These are phyloP conservation scores for Aphanomyces invadans DNA, from an alignment of 352 stramenopile species.

Conservation along the genomic window DNA sequence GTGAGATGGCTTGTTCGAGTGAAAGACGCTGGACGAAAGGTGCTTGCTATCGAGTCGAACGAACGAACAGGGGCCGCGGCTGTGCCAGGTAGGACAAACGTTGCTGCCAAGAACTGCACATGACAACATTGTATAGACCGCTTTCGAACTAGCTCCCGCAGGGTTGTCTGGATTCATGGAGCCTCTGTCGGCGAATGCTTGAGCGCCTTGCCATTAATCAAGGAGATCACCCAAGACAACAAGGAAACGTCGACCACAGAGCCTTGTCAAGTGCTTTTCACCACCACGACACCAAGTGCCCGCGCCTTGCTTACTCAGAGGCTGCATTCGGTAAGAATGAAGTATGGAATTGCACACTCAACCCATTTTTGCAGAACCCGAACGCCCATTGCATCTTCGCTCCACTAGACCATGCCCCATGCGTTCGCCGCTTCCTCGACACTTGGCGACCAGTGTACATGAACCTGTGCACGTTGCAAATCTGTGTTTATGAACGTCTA, in stretches of 20 bases:
- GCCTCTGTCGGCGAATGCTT: slow-evolving; percentile 68
- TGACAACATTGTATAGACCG: not conserved
- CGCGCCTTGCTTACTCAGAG: slow-evolving; percentile 34
- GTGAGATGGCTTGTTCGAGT: slow-evolving; percentile 43
- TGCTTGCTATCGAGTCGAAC: slow-evolving; percentile 29
- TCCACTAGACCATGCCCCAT: slow-evolving; percentile 47
- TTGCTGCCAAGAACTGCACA: not conserved
- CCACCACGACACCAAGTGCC: slow-evolving; percentile 59
- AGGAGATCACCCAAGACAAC: slow-evolving; percentile 34
- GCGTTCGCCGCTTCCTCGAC: slow-evolving; percentile 54
- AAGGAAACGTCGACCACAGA: slow-evolving; percentile 5
- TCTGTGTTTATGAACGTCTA: slow-evolving; percentile 9
- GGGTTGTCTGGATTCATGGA: slow-evolving; percentile 59
- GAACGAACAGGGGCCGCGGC: slow-evolving; percentile 50
- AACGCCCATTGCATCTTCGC: slow-evolving; percentile 47
- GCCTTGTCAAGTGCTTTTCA: slow-evolving; percentile 42
- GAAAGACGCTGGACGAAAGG: slow-evolving; percentile 39
- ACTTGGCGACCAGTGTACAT: slow-evolving; percentile 50
- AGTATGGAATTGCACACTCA: not conserved
- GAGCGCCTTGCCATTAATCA: slow-evolving; percentile 52
- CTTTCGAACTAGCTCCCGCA: not conserved
- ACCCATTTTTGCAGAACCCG: slow-evolving; percentile 26
- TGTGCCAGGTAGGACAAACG: not conserved
- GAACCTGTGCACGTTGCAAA: not conserved
- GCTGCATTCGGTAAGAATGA: not conserved